Percentiles rank a stretch among this genome's conserved stretches.
These are phyloP conservation scores for Fusarium sp. DNA, from an alignment of 2,329 filamentous ascomycete genomes.

Conservation along the genomic window DNA sequence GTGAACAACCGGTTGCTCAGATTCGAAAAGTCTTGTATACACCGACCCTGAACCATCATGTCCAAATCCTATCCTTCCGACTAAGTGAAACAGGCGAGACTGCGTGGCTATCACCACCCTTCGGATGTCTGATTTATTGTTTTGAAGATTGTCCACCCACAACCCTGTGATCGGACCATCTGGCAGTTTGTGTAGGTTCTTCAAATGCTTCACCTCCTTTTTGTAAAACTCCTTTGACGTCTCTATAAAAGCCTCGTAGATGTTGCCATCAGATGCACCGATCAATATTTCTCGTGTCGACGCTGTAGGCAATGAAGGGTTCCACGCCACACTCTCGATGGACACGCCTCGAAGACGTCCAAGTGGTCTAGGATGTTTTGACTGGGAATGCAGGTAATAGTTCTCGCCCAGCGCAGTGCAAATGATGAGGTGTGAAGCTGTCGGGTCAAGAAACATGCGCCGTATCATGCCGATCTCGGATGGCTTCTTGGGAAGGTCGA, in stretches of 20 bases:
- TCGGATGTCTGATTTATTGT: slow-evolving; percentile 77
- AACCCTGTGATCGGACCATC: slow-evolving; percentile 88
- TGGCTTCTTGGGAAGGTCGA: slow-evolving; percentile 93
- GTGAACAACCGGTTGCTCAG: slow-evolving; percentile 81
- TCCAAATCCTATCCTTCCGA: slow-evolving; percentile 78
- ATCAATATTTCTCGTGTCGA: slow-evolving; percentile 95
- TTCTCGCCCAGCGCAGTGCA: slow-evolving; percentile 94
- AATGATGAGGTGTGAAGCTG: slow-evolving; percentile 92
- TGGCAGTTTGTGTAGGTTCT: slow-evolving; percentile 82
- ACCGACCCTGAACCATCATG: slow-evolving; percentile 87
- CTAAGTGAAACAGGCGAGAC: slow-evolving; percentile 81
- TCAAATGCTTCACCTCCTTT: slow-evolving; percentile 92
- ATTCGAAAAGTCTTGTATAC: slow-evolving; percentile 88
- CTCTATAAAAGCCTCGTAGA: slow-evolving; percentile 96
- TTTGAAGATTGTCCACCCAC: slow-evolving; percentile 80
- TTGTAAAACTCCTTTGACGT: slow-evolving; percentile 94
- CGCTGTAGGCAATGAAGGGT: slow-evolving; percentile 89
- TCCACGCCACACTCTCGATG: slow-evolving; percentile 94
- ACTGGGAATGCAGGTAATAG: slow-evolving; percentile 97
- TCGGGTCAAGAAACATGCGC: slow-evolving; percentile 97
- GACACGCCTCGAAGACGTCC: slow-evolving; percentile 85
- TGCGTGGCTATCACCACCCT: slow-evolving; percentile 85
- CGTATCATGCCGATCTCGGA: slow-evolving; percentile 92
- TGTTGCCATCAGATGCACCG: slow-evolving; percentile 90
- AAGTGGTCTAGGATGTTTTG: slow-evolving; percentile 84